Base-by-base conservation (phyloP, 805 yeast species). In the Hanseniaspora jakobsenii region DNA sequence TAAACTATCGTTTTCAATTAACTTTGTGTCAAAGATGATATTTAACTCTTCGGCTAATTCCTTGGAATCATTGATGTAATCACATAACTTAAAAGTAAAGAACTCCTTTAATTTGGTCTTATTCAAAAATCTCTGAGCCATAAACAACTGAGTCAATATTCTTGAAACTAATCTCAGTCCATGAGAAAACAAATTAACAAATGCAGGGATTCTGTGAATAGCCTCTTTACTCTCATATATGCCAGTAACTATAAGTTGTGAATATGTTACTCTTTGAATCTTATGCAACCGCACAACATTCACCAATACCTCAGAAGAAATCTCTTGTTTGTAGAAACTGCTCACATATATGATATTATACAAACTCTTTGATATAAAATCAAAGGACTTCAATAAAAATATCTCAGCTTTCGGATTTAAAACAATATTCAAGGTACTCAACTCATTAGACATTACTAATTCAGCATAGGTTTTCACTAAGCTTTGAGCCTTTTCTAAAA, bases 131-230 rank as follows among this genome's bases (percentile, higher is more conserved):
- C 37, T 36, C 10, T 42, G 46, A 6, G 39, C 24, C 46, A 42
- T 42, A 19, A 28, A 35, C 19, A 42, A 14, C 23, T 42, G 46
- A 14, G 46, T 19, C 9, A 42, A 26, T 22, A 35, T 42, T 42
- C 46, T 34, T 10, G 29, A 26, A 16, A 14, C 19, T 21, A 42
- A 29, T 29, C 46, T 34, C 5, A 35, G 23, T 42, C 22, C 35
- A n/a, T 42, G 30, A 19, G 29, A 34, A 21, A 35, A 42, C 16
- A 42, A 24, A 29, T 35, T 42, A 7, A 23, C 24, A 29, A 35
- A 42, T 12, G 46, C 34, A 5, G 32, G 46, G 13, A 42, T 35
- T 42, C 46, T 42, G 9, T 42, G 46, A 29, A 42, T 23, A 2
- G 35, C 21, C 5, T 28, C 31, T 19, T 35, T 34, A 10, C n/a